Conservation (phyloP, 176 grass and related monocot species). For the Calamus simplicifolius region DNA sequence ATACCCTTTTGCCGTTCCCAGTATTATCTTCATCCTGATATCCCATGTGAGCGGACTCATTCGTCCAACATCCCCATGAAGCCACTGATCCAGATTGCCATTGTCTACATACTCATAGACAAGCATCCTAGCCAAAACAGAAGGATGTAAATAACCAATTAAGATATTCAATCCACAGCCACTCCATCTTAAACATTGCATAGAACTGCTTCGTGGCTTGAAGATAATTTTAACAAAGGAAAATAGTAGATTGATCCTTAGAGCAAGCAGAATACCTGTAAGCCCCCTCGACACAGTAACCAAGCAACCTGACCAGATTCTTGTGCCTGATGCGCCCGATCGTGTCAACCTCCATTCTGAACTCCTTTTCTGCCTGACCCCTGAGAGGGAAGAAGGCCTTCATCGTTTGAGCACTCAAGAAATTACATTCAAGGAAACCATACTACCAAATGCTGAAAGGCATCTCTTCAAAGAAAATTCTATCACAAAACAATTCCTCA, state of each 20-base stretch:
- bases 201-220: too few relatives aligned
- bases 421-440: too few relatives aligned
- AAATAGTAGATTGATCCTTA: not conserved
- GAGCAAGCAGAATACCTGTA: slow-evolving; percentile 42
- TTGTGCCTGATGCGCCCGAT: slow-evolving; percentile 94
- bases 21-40: slow-evolving; percentile 86
- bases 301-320: slow-evolving; percentile 89
- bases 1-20: slow-evolving; percentile 94
- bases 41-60: slow-evolving; percentile 71
- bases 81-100: slow-evolving; percentile 70
- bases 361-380: slow-evolving; percentile 91
- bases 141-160: too few relatives aligned
- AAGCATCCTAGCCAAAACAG: slow-evolving; percentile 48
- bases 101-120: slow-evolving; percentile 91
- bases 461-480: too few relatives aligned
- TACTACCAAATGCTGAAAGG: too few relatives aligned
- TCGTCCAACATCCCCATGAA: slow-evolving; percentile 60
- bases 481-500: too few relatives aligned
- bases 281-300: slow-evolving; percentile 78
- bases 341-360: slow-evolving; percentile 60
- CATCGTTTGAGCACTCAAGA: too few relatives aligned
- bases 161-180: too few relatives aligned
- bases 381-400: slow-evolving; percentile 14
- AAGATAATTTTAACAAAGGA: too few relatives aligned
- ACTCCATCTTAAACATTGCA: slow-evolving; percentile 1